A percentile compares a stretch with the other conserved stretches of the same genome.
These are phyloP conservation scores for Austroboletus novae-zelandiae DNA, from an alignment of 1,284 basidiomycete genomes.

Conservation along the genomic window DNA sequence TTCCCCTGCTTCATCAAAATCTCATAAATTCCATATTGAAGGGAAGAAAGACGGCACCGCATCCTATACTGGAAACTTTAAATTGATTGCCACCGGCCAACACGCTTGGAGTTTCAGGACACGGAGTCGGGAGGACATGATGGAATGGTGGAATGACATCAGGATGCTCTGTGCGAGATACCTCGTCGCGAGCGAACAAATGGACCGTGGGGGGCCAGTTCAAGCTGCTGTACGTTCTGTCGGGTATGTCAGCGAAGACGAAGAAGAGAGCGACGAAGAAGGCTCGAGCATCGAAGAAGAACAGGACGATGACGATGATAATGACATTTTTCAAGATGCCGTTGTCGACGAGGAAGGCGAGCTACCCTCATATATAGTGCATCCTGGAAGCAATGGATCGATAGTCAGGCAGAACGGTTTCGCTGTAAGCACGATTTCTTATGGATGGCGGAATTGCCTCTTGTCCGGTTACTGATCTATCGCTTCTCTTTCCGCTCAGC, in stretches of 20 bases:
- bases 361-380: slow-evolving; percentile 48
- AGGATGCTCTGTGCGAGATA: slow-evolving; percentile 96
- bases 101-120: slow-evolving; percentile 92
- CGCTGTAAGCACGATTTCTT: slow-evolving; percentile 48
- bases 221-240: slow-evolving; percentile 88
- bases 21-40: slow-evolving; percentile 98
- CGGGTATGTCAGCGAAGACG: slow-evolving; percentile 81
- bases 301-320: slow-evolving; percentile 58
- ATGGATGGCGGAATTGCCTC: neutral
- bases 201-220: slow-evolving; percentile 92
- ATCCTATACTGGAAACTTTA: slow-evolving; percentile 50
- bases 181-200: slow-evolving; percentile 90
- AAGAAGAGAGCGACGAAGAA: slow-evolving; percentile 63
- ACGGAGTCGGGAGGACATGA: slow-evolving; percentile 93
- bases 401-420: slow-evolving; percentile 37
- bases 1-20: slow-evolving; percentile 65
- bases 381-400: slow-evolving; percentile 52
- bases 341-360: slow-evolving; percentile 43
- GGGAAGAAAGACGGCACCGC: slow-evolving; percentile 83
- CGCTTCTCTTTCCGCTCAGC: slow-evolving; percentile 30
- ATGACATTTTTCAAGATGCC: slow-evolving; percentile 35
- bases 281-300: slow-evolving; percentile 77
- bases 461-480: slow-evolving; percentile 9
- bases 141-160: slow-evolving; percentile 99
- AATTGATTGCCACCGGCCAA: slow-evolving; percentile 41